phyloP scores from a whole-genome alignment of 495 filamentous ascomycete genomes.

The Rhypophila decipiens region DNA sequence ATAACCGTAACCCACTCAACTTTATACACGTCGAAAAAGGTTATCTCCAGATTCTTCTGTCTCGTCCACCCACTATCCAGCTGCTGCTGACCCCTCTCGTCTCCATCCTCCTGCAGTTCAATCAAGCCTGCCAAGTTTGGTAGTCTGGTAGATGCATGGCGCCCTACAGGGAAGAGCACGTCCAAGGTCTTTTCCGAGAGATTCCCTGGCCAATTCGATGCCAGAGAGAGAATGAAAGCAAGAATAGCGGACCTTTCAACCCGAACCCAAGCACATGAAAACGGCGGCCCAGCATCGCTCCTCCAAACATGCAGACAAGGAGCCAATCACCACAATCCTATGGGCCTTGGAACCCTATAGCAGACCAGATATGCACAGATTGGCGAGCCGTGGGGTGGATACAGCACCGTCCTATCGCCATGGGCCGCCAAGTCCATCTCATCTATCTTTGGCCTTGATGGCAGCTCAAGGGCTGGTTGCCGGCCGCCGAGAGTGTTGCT shows the following conservation, averaged over 20 bases:
- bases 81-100: background rate
- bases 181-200: too few species aligned
- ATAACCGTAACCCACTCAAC: too few species aligned
- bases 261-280: background rate
- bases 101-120: background rate
- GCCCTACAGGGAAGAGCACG: too few species aligned
- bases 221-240: slow-evolving; percentile 5
- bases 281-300: background rate
- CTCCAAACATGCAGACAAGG: background rate
- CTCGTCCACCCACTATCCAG: background rate
- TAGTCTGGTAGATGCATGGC: too few species aligned
- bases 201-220: slow-evolving; percentile 12
- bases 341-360: background rate
- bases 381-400: background rate
- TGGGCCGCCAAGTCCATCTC: background rate
- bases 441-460: background rate
- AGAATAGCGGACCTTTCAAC: too few species aligned
- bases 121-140: background rate
- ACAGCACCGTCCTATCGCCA: background rate
- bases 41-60: background rate
- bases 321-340: background rate
- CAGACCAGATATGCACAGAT: background rate
- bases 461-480: background rate
- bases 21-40: too few species aligned
- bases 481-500: background rate